Evolutionary conservation across 2,329 filamentous ascomycete species (phyloP).

Genomic region (Emmonsia crescens): DNA sequence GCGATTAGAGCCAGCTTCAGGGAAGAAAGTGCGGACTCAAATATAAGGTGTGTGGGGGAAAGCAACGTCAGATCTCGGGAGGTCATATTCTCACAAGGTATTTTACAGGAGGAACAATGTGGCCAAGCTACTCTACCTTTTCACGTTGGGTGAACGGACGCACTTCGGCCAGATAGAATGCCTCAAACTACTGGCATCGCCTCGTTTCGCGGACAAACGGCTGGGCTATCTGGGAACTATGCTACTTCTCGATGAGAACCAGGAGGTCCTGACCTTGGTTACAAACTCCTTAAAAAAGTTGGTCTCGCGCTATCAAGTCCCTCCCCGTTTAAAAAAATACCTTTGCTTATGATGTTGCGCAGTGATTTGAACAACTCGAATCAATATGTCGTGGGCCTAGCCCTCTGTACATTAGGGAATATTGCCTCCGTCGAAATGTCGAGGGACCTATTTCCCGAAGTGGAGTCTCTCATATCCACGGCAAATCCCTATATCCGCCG

Average conservation of each 20-base stretch:
- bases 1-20: slow-evolving; percentile 95
- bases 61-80: background rate
- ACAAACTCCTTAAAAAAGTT: slow-evolving; percentile 98
- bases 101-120: slow-evolving; percentile 84
- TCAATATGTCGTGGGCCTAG: slow-evolving; percentile 94
- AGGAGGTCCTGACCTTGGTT: slow-evolving; percentile 92
- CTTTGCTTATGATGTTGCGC: slow-evolving; percentile 3
- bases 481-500: slow-evolving; percentile 96
- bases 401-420: slow-evolving; percentile 91
- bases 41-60: slow-evolving; percentile 57
- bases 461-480: slow-evolving; percentile 82
- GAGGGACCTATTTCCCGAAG: slow-evolving; percentile 88
- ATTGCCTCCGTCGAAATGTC: slow-evolving; percentile 99
- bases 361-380: slow-evolving; percentile 96
- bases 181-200: slow-evolving; percentile 89
- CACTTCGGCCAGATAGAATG: slow-evolving; percentile 99
- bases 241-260: slow-evolving; percentile 91
- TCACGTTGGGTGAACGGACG: slow-evolving; percentile 91
- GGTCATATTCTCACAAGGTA: background rate
- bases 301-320: slow-evolving; percentile 15
- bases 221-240: slow-evolving; percentile 94
- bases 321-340: background rate
- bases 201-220: slow-evolving; percentile 94
- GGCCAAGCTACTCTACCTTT: slow-evolving; percentile 93
- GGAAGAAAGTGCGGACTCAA: slow-evolving; percentile 89